Evolutionary conservation across 2,329 filamentous ascomycete species (phyloP).

Genomic region (Fusarium solani-melongenae): DNA sequence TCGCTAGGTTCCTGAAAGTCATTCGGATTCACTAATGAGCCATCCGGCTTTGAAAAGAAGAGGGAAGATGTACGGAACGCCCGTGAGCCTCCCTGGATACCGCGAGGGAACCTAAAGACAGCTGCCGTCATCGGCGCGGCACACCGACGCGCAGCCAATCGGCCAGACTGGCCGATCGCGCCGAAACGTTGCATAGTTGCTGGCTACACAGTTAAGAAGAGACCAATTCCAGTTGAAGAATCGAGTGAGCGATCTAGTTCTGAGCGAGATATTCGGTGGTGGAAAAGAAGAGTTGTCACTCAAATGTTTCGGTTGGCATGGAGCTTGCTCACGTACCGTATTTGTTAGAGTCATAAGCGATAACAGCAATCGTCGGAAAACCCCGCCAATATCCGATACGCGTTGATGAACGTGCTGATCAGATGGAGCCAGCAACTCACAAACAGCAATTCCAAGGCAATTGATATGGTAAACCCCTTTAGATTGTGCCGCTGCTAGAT

Average conservation of each 20-base stretch:
- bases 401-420: constrained; percentile 29
- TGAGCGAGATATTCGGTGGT: neutral
- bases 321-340: neutral
- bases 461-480: neutral
- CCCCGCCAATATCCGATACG: constrained; percentile 36
- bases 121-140: constrained; percentile 20
- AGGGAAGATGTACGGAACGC: constrained; percentile 25
- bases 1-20: constrained; percentile 35
- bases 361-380: constrained; percentile 38
- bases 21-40: constrained; percentile 35
- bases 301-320: neutral
- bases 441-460: neutral
- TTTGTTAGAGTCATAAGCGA: constrained; percentile 28
- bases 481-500: neutral
- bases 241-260: neutral
- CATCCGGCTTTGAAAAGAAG: constrained; percentile 35
- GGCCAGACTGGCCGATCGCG: constrained; percentile 41
- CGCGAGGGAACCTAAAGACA: constrained; percentile 7
- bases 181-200: constrained; percentile 38
- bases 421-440: constrained; percentile 6
- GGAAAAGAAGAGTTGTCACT: neutral
- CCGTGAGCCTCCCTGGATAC: constrained; percentile 2
- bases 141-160: constrained; percentile 37
- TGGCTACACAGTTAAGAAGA: neutral
- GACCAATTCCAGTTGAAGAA: neutral